These are phyloP conservation scores for Tothia fuscella DNA, from an alignment of 2,329 filamentous ascomycete species.

Conservation along the genomic window DNA sequence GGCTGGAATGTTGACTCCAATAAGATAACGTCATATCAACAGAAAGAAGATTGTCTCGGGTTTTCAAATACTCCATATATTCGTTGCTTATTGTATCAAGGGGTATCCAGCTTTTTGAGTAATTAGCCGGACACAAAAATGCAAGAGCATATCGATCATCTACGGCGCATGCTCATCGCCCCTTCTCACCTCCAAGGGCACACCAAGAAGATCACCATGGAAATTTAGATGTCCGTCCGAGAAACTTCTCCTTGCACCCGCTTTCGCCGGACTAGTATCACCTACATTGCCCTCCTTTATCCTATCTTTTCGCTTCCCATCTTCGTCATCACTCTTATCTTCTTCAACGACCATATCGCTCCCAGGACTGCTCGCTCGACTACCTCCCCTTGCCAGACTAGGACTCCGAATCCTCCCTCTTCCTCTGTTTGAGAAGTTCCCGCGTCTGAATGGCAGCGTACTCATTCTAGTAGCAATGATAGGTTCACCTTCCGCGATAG, in stretches of 20 bases:
- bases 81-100: too few species aligned
- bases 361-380: background rate
- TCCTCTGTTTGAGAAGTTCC: background rate
- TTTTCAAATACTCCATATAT: too few species aligned
- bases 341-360: conserved; percentile 10
- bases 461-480: conserved; percentile 10
- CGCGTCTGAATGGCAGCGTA: background rate
- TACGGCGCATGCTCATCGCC: conserved; percentile 4
- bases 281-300: background rate
- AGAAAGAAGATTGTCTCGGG: too few species aligned
- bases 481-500: conserved; percentile 26
- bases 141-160: too few species aligned
- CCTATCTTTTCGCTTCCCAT: background rate
- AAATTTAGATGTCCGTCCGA: background rate
- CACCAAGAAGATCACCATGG: conserved; percentile 3
- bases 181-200: conserved; percentile 1
- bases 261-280: background rate
- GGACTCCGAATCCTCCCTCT: background rate
- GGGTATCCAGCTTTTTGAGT: too few species aligned
- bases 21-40: too few species aligned
- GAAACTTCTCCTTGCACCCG: background rate
- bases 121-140: too few species aligned
- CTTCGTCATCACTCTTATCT: conserved; percentile 3
- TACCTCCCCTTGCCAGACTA: background rate
- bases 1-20: too few species aligned